These are phyloP conservation scores for Ophiostoma triangulosporum DNA, from an alignment of 2,329 filamentous ascomycete species.

Conservation along the genomic window DNA sequence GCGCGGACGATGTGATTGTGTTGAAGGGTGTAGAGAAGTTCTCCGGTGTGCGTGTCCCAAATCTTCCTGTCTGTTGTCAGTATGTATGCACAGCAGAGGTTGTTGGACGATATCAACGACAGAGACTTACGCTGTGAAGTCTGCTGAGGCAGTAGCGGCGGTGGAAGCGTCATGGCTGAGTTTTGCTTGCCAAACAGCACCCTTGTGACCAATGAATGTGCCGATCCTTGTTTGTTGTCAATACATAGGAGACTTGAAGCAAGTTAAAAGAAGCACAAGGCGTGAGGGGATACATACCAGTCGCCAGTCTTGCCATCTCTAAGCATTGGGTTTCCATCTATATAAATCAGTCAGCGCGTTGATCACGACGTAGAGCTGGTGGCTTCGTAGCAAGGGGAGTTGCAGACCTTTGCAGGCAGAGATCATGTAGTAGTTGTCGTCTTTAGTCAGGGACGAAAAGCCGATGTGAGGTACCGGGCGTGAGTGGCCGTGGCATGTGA, in stretches of 20 bases:
- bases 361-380: conserved; percentile 10
- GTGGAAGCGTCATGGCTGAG: conserved; percentile 77
- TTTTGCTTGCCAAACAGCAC: conserved; percentile 91
- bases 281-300: conserved; percentile 42
- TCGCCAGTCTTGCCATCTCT: conserved; percentile 91
- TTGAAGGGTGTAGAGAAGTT: conserved; percentile 72
- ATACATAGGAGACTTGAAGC: neutral
- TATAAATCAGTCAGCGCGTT: conserved; percentile 22
- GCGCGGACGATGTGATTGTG: conserved; percentile 94
- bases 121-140: conserved; percentile 71
- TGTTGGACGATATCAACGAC: neutral
- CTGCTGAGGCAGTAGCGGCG: conserved; percentile 86
- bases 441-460: conserved; percentile 73
- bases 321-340: conserved; percentile 97
- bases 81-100: neutral
- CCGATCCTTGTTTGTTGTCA: conserved; percentile 77
- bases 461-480: conserved; percentile 82
- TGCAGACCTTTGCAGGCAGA: conserved; percentile 73
- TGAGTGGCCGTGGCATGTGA: conserved; percentile 91
- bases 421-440: conserved; percentile 80
- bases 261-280: neutral
- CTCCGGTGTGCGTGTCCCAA: conserved; percentile 93
- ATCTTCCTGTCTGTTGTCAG: conserved; percentile 51
- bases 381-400: neutral
- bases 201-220: conserved; percentile 96